A percentile compares a stretch with the other conserved stretches of the same genome.
These are phyloP conservation scores for Prunus padus DNA, from an alignment of 306 rosid genomes.

Conservation along the genomic window DNA sequence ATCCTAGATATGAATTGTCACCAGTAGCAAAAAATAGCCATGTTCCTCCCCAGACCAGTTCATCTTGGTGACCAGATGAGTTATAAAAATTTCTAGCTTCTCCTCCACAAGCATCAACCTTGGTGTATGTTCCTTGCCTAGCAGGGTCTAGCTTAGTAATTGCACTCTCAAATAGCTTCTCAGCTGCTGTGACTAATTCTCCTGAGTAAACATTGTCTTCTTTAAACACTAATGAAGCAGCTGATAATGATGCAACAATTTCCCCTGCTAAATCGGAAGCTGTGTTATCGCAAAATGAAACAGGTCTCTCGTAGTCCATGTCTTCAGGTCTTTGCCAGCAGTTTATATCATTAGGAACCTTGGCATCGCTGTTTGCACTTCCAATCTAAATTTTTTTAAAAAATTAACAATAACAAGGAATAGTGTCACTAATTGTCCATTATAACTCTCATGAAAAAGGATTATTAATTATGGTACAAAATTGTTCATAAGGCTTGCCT, in stretches of 20 bases:
- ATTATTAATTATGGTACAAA: background rate
- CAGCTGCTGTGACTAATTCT: slow-evolving; percentile 49
- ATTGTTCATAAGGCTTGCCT: slow-evolving; percentile 40
- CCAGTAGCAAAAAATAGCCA: slow-evolving; percentile 74
- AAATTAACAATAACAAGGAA: background rate
- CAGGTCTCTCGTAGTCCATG: slow-evolving; percentile 54
- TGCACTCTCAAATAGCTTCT: slow-evolving; percentile 39
- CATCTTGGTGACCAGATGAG: slow-evolving; percentile 64
- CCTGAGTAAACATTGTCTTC: slow-evolving; percentile 49
- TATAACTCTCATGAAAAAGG: background rate
- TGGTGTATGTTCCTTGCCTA: slow-evolving; percentile 60
- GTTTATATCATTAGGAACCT: slow-evolving; percentile 41
- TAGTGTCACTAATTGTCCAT: background rate
- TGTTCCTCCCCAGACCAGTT: slow-evolving; percentile 81
- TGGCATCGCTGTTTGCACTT: slow-evolving; percentile 38
- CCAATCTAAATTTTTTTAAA: no score
- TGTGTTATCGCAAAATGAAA: slow-evolving; percentile 53
- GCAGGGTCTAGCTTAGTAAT: slow-evolving; percentile 32
- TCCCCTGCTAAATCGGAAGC: slow-evolving; percentile 85
- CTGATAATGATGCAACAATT: slow-evolving; percentile 73
- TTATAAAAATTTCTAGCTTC: slow-evolving; percentile 56
- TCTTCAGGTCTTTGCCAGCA: slow-evolving; percentile 89
- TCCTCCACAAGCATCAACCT: slow-evolving; percentile 58
- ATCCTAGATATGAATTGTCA: slow-evolving; percentile 43
- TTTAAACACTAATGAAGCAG: slow-evolving; percentile 66